These are phyloP conservation scores for Thymus mandschuricus DNA, from an alignment of 257 asterid genomes.

Conservation along the genomic window DNA sequence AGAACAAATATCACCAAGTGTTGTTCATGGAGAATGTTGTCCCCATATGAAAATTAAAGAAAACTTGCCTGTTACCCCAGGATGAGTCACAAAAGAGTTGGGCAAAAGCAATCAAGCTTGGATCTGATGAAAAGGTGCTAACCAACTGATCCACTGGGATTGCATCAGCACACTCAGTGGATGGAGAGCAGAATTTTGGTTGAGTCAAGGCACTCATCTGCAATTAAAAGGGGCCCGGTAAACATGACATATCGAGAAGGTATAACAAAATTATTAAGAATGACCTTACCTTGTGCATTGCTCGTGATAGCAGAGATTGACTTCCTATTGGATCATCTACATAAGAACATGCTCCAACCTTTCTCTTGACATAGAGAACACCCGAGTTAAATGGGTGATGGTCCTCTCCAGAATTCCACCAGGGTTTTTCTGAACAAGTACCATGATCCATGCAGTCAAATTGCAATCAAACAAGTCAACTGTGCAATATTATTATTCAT, in stretches of 20 bases:
- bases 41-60: not conserved
- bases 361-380: conserved; percentile 83
- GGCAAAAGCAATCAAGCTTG: conserved; percentile 94
- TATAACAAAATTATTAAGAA: conserved; percentile 18
- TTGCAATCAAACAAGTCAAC: conserved; percentile 24
- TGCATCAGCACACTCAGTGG: conserved; percentile 53
- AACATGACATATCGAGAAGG: conserved; percentile 17
- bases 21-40: not conserved
- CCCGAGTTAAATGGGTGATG: conserved; percentile 87
- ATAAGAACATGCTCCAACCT: conserved; percentile 95
- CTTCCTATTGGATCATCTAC: conserved; percentile 97
- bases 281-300: conserved; percentile 84
- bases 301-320: conserved; percentile 89
- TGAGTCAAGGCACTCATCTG: conserved; percentile 81
- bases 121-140: conserved; percentile 90
- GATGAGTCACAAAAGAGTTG: conserved; percentile 83
- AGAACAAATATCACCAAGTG: not conserved
- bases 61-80: conserved; percentile 73
- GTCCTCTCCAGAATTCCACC: conserved; percentile 91
- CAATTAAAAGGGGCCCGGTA: conserved; percentile 31
- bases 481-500: conserved; percentile 26
- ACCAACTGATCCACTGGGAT: conserved; percentile 86
- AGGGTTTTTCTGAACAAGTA: conserved; percentile 74
- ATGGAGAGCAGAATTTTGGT: conserved; percentile 45
- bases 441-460: conserved; percentile 22